Evolutionary conservation across 352 stramenopile species (phyloP).

Genomic region (Phytophthora aleatoria): DNA sequence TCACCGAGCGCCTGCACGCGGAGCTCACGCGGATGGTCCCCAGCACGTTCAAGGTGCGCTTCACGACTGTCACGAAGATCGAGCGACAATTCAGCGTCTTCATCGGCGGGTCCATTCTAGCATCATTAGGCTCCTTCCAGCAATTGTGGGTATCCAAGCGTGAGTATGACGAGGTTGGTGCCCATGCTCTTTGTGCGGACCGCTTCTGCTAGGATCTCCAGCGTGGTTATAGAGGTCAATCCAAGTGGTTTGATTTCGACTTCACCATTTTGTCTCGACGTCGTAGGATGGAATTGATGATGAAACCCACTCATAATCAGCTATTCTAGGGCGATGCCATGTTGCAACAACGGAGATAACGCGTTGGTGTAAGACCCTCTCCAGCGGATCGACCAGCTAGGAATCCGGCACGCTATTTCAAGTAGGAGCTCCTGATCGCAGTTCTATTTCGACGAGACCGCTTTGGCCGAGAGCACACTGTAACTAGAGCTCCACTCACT

Average conservation of each 20-base stretch:
- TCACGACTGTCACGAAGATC: slow-evolving; percentile 82
- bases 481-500: slow-evolving; percentile 16
- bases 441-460: slow-evolving; percentile 29
- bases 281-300: slow-evolving; percentile 6
- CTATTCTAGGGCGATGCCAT: slow-evolving; percentile 14
- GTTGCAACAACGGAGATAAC: slow-evolving; percentile 9
- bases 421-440: slow-evolving; percentile 18
- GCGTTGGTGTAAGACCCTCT: slow-evolving; percentile 5
- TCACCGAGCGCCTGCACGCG: slow-evolving; percentile 81
- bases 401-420: slow-evolving; percentile 30
- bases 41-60: slow-evolving; percentile 87
- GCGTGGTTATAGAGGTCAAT: slow-evolving; percentile 19
- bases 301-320: background rate
- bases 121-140: slow-evolving; percentile 88
- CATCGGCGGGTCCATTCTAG: slow-evolving; percentile 88
- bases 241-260: slow-evolving; percentile 17
- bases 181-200: slow-evolving; percentile 63
- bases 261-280: slow-evolving; percentile 1
- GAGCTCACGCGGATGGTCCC: slow-evolving; percentile 82
- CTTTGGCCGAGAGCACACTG: background rate
- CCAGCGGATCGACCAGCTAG: slow-evolving; percentile 15
- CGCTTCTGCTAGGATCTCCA: slow-evolving; percentile 62
- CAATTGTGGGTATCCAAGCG: slow-evolving; percentile 87
- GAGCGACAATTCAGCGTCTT: slow-evolving; percentile 89
- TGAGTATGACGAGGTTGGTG: slow-evolving; percentile 85